Conservation (phyloP, 164 flowering plant species). For the Vitis riparia region DNA sequence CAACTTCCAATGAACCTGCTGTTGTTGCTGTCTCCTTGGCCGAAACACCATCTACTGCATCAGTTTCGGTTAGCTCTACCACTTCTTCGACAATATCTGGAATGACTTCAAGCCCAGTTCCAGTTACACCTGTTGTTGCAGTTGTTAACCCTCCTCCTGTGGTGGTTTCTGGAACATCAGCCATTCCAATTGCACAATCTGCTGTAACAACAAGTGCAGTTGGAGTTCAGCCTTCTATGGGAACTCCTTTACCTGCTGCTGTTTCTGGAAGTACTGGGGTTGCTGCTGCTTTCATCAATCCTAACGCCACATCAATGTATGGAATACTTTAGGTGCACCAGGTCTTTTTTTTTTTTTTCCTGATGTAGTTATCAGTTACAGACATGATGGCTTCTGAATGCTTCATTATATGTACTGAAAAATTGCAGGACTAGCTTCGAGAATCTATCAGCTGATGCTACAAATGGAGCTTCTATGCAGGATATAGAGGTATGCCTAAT, state of each 20-base stretch:
- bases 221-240: conserved; percentile 20
- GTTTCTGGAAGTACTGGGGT: conserved; percentile 24
- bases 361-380: neutral
- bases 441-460: conserved; percentile 32
- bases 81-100: conserved; percentile 29
- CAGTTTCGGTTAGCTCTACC: conserved; percentile 20
- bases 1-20: conserved; percentile 20
- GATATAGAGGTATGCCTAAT: conserved; percentile 69
- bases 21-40: conserved; percentile 25
- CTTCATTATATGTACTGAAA: neutral
- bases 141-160: conserved; percentile 31
- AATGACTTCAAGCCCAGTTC: conserved; percentile 57
- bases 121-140: conserved; percentile 51
- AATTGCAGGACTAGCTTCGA: conserved; percentile 35
- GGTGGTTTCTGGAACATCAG: conserved; percentile 36
- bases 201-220: conserved; percentile 24
- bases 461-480: conserved; percentile 56
- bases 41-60: conserved; percentile 23
- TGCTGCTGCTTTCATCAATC: conserved; percentile 25
- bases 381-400: neutral
- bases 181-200: conserved; percentile 26
- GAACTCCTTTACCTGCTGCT: conserved; percentile 8
- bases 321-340: conserved; percentile 1
- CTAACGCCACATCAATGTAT: conserved; percentile 39
- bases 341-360: neutral